phyloP scores from a whole-genome alignment of 1,139 yeast species.

The Maudiozyma humilis region DNA sequence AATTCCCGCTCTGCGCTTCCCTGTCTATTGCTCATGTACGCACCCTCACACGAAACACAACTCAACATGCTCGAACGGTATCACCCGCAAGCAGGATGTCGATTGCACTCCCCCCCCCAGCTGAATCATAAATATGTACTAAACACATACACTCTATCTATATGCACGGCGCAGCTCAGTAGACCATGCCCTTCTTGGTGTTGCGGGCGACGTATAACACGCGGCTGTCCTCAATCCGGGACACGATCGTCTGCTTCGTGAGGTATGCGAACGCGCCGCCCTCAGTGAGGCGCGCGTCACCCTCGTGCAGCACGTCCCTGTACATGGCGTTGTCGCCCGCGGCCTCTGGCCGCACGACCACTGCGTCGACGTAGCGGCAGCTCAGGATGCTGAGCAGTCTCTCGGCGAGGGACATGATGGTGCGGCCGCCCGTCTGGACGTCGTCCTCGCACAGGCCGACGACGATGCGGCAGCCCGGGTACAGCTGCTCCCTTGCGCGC shows the following conservation, averaged over 20 bases:
- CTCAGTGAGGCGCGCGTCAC: constrained; percentile 10
- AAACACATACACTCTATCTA: too few relatives aligned
- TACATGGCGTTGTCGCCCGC: constrained; percentile 1
- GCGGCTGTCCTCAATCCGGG: constrained; percentile 26
- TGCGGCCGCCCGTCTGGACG: constrained; percentile 42
- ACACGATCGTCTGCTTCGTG: constrained; percentile 28
- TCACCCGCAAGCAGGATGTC: too few relatives aligned
- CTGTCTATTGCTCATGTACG: too few relatives aligned
- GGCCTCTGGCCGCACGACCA: constrained; percentile 31
- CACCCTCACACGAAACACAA: too few relatives aligned
- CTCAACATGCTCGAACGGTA: too few relatives aligned
- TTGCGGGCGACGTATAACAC: constrained; percentile 32
- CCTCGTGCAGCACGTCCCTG: constrained; percentile 6
- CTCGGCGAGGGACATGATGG: constrained; percentile 82
- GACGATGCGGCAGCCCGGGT: constrained; percentile 38
- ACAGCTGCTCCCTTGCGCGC: constrained; percentile 28
- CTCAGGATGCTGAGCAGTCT: constrained; percentile 82
- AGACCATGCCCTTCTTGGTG: constrained; percentile 27
- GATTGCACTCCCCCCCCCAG: too few relatives aligned
- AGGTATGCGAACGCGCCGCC: constrained; percentile 29
- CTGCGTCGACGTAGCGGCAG: constrained; percentile 75
- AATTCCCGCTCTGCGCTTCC: too few relatives aligned
- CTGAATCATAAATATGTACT: too few relatives aligned
- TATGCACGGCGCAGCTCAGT: too few relatives aligned
- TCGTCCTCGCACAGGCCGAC: constrained; percentile 67